Evolutionary conservation across 768 basidiomycete species (phyloP), one percentile per base, ranked within the genome.

Genomic region (Pisolithus orientalis): DNA sequence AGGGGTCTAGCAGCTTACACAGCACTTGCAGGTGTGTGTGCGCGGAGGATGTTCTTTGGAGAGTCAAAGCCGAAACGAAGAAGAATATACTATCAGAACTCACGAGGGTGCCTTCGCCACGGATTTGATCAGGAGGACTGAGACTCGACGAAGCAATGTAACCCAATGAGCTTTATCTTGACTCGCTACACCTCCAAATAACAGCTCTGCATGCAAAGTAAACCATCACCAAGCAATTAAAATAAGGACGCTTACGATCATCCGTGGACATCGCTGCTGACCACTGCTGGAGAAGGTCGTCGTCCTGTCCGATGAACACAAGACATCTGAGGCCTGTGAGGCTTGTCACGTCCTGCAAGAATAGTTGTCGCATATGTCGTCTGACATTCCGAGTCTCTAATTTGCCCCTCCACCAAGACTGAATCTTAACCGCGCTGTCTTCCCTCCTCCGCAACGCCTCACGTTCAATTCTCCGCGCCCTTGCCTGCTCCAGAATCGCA

Each of bases 341-440:
- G 8, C 77, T 72, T 4, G 69, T 70, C 3, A 81, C 65, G 62
- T 87, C 80, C 3, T 67, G 58, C 54, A 78, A 75, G 57, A 89
- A 87, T 8, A 65, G 52, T 28, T 47, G 59, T 49, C 75, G 69
- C 64, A 91, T 60, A n/a, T 76, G 65, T 37, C 54, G 60, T 58
- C 77, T 74, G 11, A 76, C 73, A 8, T 50, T 60, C 45, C 67
- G 68, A 4, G 69, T 71, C 49, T 79, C 77, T 31, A 59, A 58
- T 5, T 70, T 58, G 5, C 83, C 83, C 6, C 84, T 70, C 82
- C 85, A 90, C 80, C 79, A 85, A 16, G 80, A 76, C 61, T 91
- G 90, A 25, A 93, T 74, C 48, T 67, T 72, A 5, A 74, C 61
- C 0, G 87, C 86, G 44, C 70, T 76, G 25, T 88, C 86, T 44